These are phyloP conservation scores for sorghum (Sorghum bicolor) DNA, from an alignment of 176 grass and related monocot species.

Conservation along the genomic window Sorghum_bicolor_NCBIv3 NC_012875.2:48304001-48304500, in stretches of 20 bases:
- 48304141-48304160: too few species aligned
- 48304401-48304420: background rate
- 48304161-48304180: too few species aligned
- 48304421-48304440: background rate
- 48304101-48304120: too few species aligned
- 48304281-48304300: background rate
- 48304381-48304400: background rate
- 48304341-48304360: background rate
- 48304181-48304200: background rate
- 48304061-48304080: too few species aligned
- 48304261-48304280: background rate
- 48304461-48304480: background rate
- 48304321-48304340: background rate
- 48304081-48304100: too few species aligned
- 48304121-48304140: too few species aligned
- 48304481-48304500: background rate
- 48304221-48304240: background rate
- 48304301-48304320: background rate
- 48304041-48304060: too few species aligned
- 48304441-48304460: background rate
- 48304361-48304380: background rate
- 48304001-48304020: too few species aligned
- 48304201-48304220: background rate
- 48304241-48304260: background rate
- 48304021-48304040: too few species aligned